Base-by-base conservation (phyloP, 768 basidiomycete genomes). In the Tephrocybe sp. region DNA sequence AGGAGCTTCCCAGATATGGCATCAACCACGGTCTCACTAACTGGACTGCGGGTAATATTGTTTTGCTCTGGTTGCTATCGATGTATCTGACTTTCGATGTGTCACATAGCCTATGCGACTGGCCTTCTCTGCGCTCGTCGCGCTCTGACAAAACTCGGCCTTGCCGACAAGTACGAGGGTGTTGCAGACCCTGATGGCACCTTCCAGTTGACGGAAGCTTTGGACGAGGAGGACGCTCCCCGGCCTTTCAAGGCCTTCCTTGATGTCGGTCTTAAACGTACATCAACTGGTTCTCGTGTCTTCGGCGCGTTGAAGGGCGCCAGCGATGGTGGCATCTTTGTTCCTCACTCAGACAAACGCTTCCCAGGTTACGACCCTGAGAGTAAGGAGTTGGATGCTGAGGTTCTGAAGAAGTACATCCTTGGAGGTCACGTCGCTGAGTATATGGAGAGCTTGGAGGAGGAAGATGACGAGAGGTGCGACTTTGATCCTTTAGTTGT, bases 281-380 rank as follows among this genome's bases (percentile, higher is more conserved):
- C 97, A 39, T 95, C 96, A 48, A 98, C 97, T 43, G 97, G 97
- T 65, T 87, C 91, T 57, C 93, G 97, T 68, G 83, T 99, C 39
- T 99, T 99, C 65, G 97, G 92, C 72, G 97, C 96, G 53, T 83
- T 98, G 82, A 98, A 99, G 79, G 97, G 97, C 66, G 97, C 97
- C 13, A 88, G 85, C 45, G 97, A 99, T 64, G 97, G 97, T 65
- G 97, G 97, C 57, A 85, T 99, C 72, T 95, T 84, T 78, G 91
- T 99, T 60, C 97, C 97, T 61, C 97, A 99, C 77, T 93, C 88
- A 63, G 90, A 95, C 54, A 95, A 92, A 72, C 92, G 95, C 49
- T 98, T 98, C 87, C 97, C 97, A 49, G 97, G 97, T 42, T 99
- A 82, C 74, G 97, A 99, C 72, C 73, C 87, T 52, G 97, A 99